Base-by-base conservation (phyloP, 202 grass and related monocot species). In the Panicum hallii region DNA sequence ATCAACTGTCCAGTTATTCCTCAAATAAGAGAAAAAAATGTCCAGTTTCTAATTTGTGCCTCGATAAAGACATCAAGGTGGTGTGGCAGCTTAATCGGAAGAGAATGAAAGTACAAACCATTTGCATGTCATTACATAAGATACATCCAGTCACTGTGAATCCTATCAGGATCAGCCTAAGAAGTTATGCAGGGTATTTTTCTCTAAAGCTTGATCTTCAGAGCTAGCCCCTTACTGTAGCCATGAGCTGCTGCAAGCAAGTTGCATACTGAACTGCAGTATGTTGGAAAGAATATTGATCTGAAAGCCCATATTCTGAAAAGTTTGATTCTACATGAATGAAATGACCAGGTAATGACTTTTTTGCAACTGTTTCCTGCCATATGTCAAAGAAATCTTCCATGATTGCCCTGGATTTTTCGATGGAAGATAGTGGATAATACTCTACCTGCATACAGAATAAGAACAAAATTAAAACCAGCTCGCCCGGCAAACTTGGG, bases 361-460 rank as follows among this genome's bases (percentile, higher is more conserved):
- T 95, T 79, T 91, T 90, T 6, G 83, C 68, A 17, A 98, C 44
- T 58, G 91, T 79, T 46, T 98, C 93, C 80, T 86, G 91, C 95
- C 95, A 98, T 83, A 95, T 73, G 72, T 98, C 95, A 74, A 95
- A 95, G 85, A 98, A 98, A 10, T 95, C 89, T 71, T 92, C 89
- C 95, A 98, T 88, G 66, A 98, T 64, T 67, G 70, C 86, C 63
- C 88, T 87, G 53, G 95, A 95, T 70, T 90, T 93, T 44, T 98
- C 95, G 44, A 98, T 91, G 61, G 95, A 98, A 81, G 91, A 93
- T 47, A 95, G 71, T 6, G 95, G 93, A 63, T 90, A 82, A 78
- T 98, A 95, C 58, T 98, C 95, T 66, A 98, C 95, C 95, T 98
- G 83, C 53, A 87, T 77, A 43, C 4, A 89, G n/a, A 64, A 60